Base-by-base conservation (phyloP, 495 filamentous ascomycete species). In the Talaromyces stipitatus region DNA sequence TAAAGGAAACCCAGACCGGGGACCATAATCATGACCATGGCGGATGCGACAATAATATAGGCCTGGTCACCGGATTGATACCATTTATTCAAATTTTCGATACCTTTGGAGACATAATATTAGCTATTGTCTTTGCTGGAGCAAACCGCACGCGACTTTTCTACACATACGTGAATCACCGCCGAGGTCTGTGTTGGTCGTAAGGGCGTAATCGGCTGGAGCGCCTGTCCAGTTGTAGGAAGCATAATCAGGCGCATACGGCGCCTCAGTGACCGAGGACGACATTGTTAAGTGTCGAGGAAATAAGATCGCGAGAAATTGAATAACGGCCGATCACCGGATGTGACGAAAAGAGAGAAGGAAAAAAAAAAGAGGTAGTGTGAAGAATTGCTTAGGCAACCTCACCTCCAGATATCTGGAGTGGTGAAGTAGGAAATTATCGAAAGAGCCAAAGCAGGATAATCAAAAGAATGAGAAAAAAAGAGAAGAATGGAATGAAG, bases 1-100 rank as follows among this genome's bases (percentile, higher is more conserved):
- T 85, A 84, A 12, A 87, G 75, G 69, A 88, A 89, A 32, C 83
- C 85, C 36, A 89, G 83, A 61, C 85, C 87, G 24, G 85, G 84
- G 47, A 88, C 76, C 91, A 96, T 96, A 73, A 95, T 72, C 73
- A 98, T 71, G 52, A 98, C 94, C 94, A 98, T 96, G 64, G 88
- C 92, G 55, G 92, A 85, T 47, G 90, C 79, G 36, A 97, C 75
- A 64, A 98, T 82, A 71, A 98, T 97, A 75, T 91, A 98, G 69
- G 90, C 88, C 71, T 83, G 78, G 63, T 90, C 87, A 55, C 87
- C 87, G 10, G 84, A 71, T 57, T 82, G 68, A 64, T 75, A 88
- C 90, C 91, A 92, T 85, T 92, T 91, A 77, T 96, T 96, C 62
- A 95, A 64, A 72, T 91, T 91, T 65, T 89, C 86, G 64, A 66